Evolutionary conservation across 139 green algal genomes (phyloP).

Genomic region (Auxenochlorella protothecoides): DNA sequence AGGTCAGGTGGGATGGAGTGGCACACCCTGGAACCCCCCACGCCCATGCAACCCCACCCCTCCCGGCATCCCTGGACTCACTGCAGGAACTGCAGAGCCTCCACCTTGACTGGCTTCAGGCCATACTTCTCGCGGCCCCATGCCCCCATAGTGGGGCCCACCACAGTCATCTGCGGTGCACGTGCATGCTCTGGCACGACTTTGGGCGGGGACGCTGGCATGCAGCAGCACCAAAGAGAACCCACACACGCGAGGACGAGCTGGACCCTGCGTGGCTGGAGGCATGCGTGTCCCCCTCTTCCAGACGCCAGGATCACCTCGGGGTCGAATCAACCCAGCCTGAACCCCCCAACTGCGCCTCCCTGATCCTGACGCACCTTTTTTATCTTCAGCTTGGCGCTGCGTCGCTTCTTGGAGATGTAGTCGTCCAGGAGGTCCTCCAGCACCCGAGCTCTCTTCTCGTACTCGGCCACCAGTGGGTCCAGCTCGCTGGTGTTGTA

Average conservation of each 20-base stretch:
- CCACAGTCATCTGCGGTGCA: constrained; percentile 31
- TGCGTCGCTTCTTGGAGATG: constrained; percentile 15
- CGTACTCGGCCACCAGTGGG: constrained; percentile 25
- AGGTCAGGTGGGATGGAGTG: too few species aligned
- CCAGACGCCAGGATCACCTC: too few species aligned
- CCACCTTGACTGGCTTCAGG: constrained; percentile 38
- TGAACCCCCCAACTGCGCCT: too few species aligned
- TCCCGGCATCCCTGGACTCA: too few species aligned
- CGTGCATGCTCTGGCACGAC: too few species aligned
- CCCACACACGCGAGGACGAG: constrained; percentile 1
- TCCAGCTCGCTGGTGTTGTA: constrained; percentile 29
- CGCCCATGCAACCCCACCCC: too few species aligned
- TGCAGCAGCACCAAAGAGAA: neutral
- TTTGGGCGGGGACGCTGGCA: too few species aligned
- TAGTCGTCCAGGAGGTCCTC: constrained; percentile 41
- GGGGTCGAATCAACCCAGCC: too few species aligned
- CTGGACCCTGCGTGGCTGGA: too few species aligned
- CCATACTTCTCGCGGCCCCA: constrained; percentile 52
- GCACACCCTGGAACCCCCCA: too few species aligned
- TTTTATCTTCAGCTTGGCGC: constrained; percentile 25
- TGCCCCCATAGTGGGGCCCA: constrained; percentile 22
- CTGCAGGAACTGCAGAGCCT: constrained; percentile 33
- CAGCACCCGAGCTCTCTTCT: constrained; percentile 10
- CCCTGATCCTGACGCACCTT: constrained; percentile 9
- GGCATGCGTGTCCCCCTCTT: too few species aligned